Conservation (phyloP, 306 rosid genomes). For the Delonix regia region DNA sequence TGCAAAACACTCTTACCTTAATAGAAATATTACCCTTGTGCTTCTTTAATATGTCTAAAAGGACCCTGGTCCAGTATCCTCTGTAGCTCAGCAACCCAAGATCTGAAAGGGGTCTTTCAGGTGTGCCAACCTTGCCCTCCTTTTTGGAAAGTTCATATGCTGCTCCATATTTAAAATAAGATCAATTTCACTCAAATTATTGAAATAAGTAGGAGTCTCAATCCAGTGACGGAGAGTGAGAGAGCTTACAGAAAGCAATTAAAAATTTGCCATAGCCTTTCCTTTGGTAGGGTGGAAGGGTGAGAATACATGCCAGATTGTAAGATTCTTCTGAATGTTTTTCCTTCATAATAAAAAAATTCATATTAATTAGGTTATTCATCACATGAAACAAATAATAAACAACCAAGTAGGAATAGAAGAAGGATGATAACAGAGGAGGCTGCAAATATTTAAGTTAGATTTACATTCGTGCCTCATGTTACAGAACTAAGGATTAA, state of each 20-base stretch:
- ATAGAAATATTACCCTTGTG: constrained; percentile 97
- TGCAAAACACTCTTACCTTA: constrained; percentile 53
- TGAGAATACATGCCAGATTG: constrained; percentile 70
- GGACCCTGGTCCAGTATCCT: constrained; percentile 99
- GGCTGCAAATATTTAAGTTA: neutral
- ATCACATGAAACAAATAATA: neutral
- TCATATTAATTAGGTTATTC: neutral
- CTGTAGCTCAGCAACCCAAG: constrained; percentile 94
- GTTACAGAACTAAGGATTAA: neutral
- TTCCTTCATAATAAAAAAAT: constrained; percentile 48
- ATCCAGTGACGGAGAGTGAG: neutral
- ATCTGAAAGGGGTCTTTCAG: constrained; percentile 98
- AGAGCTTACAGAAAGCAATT: constrained; percentile 69
- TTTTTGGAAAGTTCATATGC: constrained; percentile 98
- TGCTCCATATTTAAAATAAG: constrained; percentile 50
- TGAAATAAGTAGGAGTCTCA: neutral
- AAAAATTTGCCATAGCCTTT: constrained; percentile 78
- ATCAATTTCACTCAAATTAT: neutral
- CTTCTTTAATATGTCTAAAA: constrained; percentile 88
- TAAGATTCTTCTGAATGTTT: constrained; percentile 78
- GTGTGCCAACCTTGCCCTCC: constrained; percentile 98
- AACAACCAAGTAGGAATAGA: neutral
- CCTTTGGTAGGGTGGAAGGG: constrained; percentile 77
- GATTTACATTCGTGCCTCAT: neutral
- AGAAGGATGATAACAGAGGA: neutral